These are phyloP conservation scores for Gamsiella multidivaricata DNA, from an alignment of 192 early-diverging fungal genomes.

Conservation along the genomic window DNA sequence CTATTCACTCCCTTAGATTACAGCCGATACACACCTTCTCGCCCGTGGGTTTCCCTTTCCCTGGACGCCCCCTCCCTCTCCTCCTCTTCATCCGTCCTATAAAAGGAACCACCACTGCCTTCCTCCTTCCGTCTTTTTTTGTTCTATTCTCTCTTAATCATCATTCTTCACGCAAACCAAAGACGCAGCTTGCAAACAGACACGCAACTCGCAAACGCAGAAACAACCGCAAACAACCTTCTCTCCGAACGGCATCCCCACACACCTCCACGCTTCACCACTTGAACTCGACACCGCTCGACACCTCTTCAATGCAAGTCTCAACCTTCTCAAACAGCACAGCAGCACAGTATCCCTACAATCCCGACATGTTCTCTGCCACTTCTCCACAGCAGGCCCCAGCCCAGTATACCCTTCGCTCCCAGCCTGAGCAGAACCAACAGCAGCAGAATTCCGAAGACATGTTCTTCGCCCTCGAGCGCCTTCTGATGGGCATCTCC, in stretches of 20 bases:
- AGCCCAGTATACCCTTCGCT: slow-evolving; percentile 34
- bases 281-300: not conserved
- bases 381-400: slow-evolving; percentile 14
- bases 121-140: slow-evolving; percentile 8
- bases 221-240: slow-evolving; percentile 5
- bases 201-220: not conserved
- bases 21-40: too few relatives aligned
- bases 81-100: too few relatives aligned
- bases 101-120: slow-evolving; percentile 6
- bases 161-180: not conserved
- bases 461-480: slow-evolving; percentile 49
- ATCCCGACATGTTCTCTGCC: slow-evolving; percentile 49
- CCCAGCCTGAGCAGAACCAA: slow-evolving; percentile 10
- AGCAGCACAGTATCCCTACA: slow-evolving; percentile 34
- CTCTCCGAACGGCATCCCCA: not conserved
- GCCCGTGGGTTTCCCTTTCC: not conserved
- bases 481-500: slow-evolving; percentile 53
- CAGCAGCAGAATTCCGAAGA: slow-evolving; percentile 36
- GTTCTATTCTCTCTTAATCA: slow-evolving; percentile 7
- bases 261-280: not conserved
- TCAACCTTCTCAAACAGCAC: slow-evolving; percentile 5
- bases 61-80: not conserved
- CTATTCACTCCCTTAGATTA: not conserved
- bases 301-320: slow-evolving; percentile 35
- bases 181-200: not conserved